Conservation (phyloP, 345 rosid genomes). For the Lepidium africanum region DNA sequence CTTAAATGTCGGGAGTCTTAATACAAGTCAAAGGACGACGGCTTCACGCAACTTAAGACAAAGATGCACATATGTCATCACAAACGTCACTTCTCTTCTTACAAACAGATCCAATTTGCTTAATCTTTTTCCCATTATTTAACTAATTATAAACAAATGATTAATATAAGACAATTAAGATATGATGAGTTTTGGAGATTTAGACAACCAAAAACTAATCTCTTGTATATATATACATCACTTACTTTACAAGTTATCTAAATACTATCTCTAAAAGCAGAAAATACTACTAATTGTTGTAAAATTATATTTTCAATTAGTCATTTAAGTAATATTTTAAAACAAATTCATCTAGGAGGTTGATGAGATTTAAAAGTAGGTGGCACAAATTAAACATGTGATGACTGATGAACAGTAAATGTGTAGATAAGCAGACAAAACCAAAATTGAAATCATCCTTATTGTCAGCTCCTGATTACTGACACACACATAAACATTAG, state of each 20-base stretch:
- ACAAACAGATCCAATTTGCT: not conserved
- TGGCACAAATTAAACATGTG: constrained; percentile 24
- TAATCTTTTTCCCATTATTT: not conserved
- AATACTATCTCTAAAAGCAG: not conserved
- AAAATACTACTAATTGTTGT: too few species aligned
- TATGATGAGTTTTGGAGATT: too few species aligned
- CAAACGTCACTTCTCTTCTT: constrained; percentile 14
- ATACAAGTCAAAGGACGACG: not conserved
- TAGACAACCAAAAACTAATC: too few species aligned
- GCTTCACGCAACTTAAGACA: constrained; percentile 12
- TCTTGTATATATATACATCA: not conserved
- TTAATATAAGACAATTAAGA: too few species aligned
- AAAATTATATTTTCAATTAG: too few species aligned
- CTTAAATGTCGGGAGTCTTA: not conserved
- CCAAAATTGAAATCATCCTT: not conserved
- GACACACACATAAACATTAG: too few species aligned
- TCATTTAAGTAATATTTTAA: not conserved
- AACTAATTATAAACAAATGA: too few species aligned
- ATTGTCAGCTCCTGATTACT: not conserved
- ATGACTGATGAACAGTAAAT: not conserved
- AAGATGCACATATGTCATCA: constrained; percentile 5
- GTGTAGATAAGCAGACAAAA: not conserved
- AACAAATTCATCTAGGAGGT: not conserved
- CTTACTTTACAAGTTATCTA: not conserved
- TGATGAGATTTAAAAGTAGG: constrained; percentile 21